Percentiles rank a stretch among this genome's conserved stretches.
phyloP scores from a whole-genome alignment of 495 filamentous ascomycete species.

The Cryomyces minteri region DNA sequence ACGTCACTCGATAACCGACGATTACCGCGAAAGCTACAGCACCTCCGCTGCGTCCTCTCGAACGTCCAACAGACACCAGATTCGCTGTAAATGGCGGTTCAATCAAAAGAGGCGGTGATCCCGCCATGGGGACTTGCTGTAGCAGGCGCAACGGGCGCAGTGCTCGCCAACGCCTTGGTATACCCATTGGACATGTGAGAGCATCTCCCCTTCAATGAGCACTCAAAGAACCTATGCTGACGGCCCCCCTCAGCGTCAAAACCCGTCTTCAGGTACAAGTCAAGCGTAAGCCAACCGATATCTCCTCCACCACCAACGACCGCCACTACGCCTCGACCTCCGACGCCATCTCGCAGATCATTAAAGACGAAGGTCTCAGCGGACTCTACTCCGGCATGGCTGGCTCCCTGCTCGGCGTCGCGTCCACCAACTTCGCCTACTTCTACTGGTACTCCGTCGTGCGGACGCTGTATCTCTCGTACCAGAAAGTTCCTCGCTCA shows the following conservation, averaged over 20 bases:
- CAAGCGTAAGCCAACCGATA: constrained; percentile 36
- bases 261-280: constrained; percentile 95
- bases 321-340: constrained; percentile 66
- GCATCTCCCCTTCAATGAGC: too few species aligned
- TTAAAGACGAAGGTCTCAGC: constrained; percentile 56
- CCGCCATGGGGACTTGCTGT: constrained; percentile 90
- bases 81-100: constrained; percentile 41
- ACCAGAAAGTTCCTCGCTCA: constrained; percentile 35
- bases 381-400: constrained; percentile 83
- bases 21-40: too few species aligned
- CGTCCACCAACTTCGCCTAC: constrained; percentile 97
- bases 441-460: constrained; percentile 98
- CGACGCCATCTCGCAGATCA: constrained; percentile 77
- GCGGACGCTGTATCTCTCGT: constrained; percentile 61
- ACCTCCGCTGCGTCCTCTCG: too few species aligned
- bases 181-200: constrained; percentile 93
- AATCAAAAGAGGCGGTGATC: constrained; percentile 60
- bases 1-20: too few species aligned
- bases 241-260: constrained; percentile 48
- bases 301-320: constrained; percentile 22
- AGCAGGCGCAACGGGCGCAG: constrained; percentile 82
- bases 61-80: too few species aligned
- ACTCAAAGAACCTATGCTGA: too few species aligned
- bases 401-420: constrained; percentile 76
- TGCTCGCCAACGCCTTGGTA: constrained; percentile 86